These are phyloP conservation scores for Corynespora cassiicola DNA, from an alignment of 2,329 filamentous ascomycete genomes.

Conservation along the genomic window DNA sequence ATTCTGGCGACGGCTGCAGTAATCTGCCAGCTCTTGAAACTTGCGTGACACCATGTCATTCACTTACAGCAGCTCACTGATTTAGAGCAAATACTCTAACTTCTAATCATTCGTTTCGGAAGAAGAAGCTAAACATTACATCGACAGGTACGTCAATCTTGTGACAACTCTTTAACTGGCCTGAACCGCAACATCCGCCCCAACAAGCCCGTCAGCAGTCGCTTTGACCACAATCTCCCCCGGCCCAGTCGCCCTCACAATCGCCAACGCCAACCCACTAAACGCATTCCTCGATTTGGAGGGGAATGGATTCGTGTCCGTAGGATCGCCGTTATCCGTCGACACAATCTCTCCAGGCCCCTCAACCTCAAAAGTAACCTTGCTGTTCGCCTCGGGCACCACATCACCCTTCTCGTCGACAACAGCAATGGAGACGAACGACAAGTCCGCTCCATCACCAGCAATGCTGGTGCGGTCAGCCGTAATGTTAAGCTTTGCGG, in stretches of 20 bases:
- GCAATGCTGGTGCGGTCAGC: conserved; percentile 46
- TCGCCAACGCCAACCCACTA: conserved; percentile 29
- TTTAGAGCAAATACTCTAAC: no score
- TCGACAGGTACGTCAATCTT: not conserved
- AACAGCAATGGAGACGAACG: conserved; percentile 53
- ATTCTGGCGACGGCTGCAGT: no score
- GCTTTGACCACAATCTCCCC: conserved; percentile 22
- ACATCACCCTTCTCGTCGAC: conserved; percentile 50
- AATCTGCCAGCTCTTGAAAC: no score
- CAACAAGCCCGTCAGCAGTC: conserved; percentile 18
- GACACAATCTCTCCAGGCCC: conserved; percentile 52
- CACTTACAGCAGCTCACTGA: no score
- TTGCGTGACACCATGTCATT: no score
- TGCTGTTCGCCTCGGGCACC: conserved; percentile 50
- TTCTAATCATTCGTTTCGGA: no score
- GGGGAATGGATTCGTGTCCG: conserved; percentile 28
- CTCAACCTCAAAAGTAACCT: conserved; percentile 50
- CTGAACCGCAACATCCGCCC: conserved; percentile 5
- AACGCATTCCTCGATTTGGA: conserved; percentile 29
- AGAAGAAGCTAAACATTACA: no score
- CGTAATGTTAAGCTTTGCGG: conserved; percentile 43
- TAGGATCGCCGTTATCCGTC: conserved; percentile 60
- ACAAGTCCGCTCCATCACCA: conserved; percentile 51
- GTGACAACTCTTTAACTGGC: no score
- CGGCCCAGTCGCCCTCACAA: conserved; percentile 16